Conservation (phyloP, 257 asterid species). For the Penstemon newberryi region DNA sequence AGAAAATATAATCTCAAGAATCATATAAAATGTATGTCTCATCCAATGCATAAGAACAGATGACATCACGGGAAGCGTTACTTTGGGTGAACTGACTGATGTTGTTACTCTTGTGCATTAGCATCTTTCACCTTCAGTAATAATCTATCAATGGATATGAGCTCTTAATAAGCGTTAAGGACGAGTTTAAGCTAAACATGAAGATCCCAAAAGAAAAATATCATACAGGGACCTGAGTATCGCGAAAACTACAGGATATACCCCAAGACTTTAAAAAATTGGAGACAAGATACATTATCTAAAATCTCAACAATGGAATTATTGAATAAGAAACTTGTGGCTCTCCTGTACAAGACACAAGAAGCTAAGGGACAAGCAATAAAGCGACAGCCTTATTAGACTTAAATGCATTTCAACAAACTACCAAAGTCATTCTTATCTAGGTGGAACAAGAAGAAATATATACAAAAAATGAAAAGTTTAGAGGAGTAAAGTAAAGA, state of each 20-base stretch:
- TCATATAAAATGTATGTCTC: background rate
- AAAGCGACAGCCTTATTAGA: constrained; percentile 22
- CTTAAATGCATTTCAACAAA: constrained; percentile 24
- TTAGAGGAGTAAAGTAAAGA: constrained; percentile 28
- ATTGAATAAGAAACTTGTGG: constrained; percentile 36
- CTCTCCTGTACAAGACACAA: constrained; percentile 30
- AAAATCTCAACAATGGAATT: constrained; percentile 16
- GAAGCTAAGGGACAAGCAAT: constrained; percentile 39
- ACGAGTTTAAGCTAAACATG: background rate
- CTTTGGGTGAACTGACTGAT: background rate
- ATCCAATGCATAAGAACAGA: background rate
- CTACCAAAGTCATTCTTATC: constrained; percentile 14
- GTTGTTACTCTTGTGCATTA: background rate
- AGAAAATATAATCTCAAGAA: background rate
- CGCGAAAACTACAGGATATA: constrained; percentile 4
- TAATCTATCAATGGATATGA: background rate
- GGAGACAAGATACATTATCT: constrained; percentile 31
- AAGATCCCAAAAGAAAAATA: background rate
- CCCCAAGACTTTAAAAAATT: constrained; percentile 27
- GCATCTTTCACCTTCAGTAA: background rate
- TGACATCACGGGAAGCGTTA: background rate
- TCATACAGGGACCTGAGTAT: background rate
- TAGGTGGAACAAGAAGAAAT: background rate
- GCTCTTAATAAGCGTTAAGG: background rate
- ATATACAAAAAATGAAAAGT: background rate